Conservation (phyloP, 352 stramenopile species). For the Pythium pyrilobum region DNA sequence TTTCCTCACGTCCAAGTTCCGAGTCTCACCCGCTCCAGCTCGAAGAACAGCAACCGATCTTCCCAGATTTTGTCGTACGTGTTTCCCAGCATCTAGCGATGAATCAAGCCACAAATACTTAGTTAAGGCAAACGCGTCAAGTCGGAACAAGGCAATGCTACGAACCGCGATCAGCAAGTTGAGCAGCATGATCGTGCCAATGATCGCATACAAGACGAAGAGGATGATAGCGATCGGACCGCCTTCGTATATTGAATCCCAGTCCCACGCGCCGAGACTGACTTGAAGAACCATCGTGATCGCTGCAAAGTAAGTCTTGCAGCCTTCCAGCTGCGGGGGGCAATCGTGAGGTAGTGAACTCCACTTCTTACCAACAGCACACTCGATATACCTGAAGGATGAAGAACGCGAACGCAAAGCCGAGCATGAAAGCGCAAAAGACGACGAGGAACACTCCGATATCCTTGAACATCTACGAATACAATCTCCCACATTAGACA, state of each 20-base stretch:
- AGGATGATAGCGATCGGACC: slow-evolving; percentile 59
- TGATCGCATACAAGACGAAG: slow-evolving; percentile 69
- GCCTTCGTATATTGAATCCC: slow-evolving; percentile 64
- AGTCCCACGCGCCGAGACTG: slow-evolving; percentile 72
- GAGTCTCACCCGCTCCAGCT: slow-evolving; percentile 55
- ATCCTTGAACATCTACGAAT: slow-evolving; percentile 73
- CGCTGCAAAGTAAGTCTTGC: slow-evolving; percentile 50
- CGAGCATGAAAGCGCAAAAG: slow-evolving; percentile 64
- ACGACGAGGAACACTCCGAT: slow-evolving; percentile 73
- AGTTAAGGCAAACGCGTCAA: neutral
- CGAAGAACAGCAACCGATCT: slow-evolving; percentile 74
- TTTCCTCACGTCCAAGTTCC: too few species aligned
- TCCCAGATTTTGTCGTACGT: slow-evolving; percentile 86
- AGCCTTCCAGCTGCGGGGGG: slow-evolving; percentile 52
- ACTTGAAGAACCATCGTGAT: slow-evolving; percentile 64
- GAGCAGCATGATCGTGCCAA: slow-evolving; percentile 80
- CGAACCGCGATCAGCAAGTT: slow-evolving; percentile 73
- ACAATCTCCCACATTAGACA: too few species aligned
- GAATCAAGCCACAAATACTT: neutral
- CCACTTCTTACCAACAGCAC: neutral
- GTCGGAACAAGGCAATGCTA: neutral
- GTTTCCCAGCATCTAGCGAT: slow-evolving; percentile 70
- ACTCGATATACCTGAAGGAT: slow-evolving; percentile 54
- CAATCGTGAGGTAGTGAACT: neutral
- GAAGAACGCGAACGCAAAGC: slow-evolving; percentile 79